phyloP scores from a whole-genome alignment of 768 basidiomycete species.

The Lactarius sanguifluus region DNA sequence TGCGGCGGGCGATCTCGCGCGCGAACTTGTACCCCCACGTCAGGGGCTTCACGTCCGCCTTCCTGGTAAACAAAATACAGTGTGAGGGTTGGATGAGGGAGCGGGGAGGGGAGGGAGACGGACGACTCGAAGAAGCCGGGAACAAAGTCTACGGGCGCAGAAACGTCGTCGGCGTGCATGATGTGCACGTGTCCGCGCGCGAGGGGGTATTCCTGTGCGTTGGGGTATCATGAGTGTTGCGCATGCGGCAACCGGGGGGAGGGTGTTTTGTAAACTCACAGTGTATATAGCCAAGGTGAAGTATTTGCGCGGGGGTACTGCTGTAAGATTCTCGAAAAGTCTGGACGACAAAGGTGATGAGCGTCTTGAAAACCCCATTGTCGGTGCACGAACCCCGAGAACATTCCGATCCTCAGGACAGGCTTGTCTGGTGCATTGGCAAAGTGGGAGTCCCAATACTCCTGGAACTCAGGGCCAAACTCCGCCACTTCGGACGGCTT shows the following conservation, averaged over 20 bases:
- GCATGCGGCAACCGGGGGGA: too few relatives aligned
- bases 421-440: constrained; percentile 33
- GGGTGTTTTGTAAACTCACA: not conserved
- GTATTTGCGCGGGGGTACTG: constrained; percentile 29
- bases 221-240: not conserved
- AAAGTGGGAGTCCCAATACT: constrained; percentile 32
- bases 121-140: constrained; percentile 31
- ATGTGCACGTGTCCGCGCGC: constrained; percentile 33
- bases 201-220: constrained; percentile 27
- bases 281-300: constrained; percentile 23
- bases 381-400: constrained; percentile 25
- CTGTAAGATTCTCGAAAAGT: not conserved
- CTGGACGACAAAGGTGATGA: not conserved
- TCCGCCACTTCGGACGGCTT: constrained; percentile 29
- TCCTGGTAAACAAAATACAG: constrained; percentile 23
- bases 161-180: constrained; percentile 28
- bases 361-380: not conserved
- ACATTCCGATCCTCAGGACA: constrained; percentile 23
- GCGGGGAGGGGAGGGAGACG: not conserved
- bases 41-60: constrained; percentile 42
- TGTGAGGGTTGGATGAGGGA: too few relatives aligned
- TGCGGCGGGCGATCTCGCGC: constrained; percentile 56
- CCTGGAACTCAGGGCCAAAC: constrained; percentile 33
- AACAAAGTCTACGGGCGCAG: constrained; percentile 32
- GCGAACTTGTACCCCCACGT: constrained; percentile 55